Conservation (phyloP, 2,329 filamentous ascomycete genomes). For the Pseudogymnoascus sp. region DNA sequence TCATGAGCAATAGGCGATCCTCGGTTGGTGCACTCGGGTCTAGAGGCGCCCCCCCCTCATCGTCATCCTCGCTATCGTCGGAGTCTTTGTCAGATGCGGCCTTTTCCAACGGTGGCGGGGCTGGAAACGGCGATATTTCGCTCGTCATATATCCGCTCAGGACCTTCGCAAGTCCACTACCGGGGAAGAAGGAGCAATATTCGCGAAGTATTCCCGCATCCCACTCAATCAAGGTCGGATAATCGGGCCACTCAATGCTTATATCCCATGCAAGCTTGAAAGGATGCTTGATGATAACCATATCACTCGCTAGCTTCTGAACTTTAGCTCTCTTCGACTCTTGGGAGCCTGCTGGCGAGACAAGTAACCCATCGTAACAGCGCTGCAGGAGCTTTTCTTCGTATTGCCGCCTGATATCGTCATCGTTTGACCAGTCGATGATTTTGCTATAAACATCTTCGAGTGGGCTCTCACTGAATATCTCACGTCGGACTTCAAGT, state of each 20-base stretch:
- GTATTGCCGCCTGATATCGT: constrained; percentile 72
- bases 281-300: constrained; percentile 93
- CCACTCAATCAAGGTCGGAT: constrained; percentile 64
- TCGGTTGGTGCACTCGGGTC: constrained; percentile 60
- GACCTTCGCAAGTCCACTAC: constrained; percentile 73
- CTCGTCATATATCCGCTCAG: constrained; percentile 77
- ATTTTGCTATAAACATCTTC: constrained; percentile 73
- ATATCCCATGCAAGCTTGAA: constrained; percentile 88
- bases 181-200: constrained; percentile 77
- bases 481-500: constrained; percentile 76
- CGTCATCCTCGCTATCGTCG: constrained; percentile 47
- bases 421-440: constrained; percentile 85
- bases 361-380: constrained; percentile 68
- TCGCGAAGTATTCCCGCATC: constrained; percentile 71
- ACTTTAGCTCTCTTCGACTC: constrained; percentile 64
- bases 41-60: constrained; percentile 45
- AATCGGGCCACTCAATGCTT: constrained; percentile 80
- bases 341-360: constrained; percentile 49
- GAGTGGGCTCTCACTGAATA: constrained; percentile 67
- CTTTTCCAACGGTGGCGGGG: constrained; percentile 22
- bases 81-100: constrained; percentile 32
- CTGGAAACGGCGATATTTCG: constrained; percentile 73
- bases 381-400: constrained; percentile 85
- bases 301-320: constrained; percentile 71
- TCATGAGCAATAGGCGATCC: constrained; percentile 75